A percentile compares a stretch with the other conserved stretches of the same genome.
These are phyloP conservation scores for Hawksworthiomyces lignivorus DNA, from an alignment of 2,329 filamentous ascomycete genomes.

Conservation along the genomic window DNA sequence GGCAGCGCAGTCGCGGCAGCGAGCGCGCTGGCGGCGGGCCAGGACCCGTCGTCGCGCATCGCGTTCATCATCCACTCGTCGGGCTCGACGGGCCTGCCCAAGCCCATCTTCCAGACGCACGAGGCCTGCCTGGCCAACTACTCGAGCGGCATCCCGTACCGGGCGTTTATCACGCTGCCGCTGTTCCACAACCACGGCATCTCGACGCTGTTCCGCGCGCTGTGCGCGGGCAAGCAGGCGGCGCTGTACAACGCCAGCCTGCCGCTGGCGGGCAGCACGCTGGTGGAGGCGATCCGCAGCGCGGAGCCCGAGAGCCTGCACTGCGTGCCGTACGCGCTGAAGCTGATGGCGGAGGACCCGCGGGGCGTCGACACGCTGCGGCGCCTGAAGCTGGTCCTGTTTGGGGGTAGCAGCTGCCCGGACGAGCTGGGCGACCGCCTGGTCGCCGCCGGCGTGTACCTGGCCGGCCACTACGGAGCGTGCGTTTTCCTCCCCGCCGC, in stretches of 20 bases:
- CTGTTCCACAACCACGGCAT: conserved; percentile 54
- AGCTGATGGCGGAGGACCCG: conserved; percentile 51
- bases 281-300: conserved; percentile 35
- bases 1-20: too few relatives aligned
- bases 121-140: conserved; percentile 41
- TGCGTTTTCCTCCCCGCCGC: conserved; percentile 23
- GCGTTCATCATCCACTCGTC: conserved; percentile 28
- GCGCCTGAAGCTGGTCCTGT: conserved; percentile 44
- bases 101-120: conserved; percentile 54
- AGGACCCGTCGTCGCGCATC: too few relatives aligned
- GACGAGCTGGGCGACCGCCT: conserved; percentile 50
- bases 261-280: conserved; percentile 37
- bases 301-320: conserved; percentile 44
- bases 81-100: conserved; percentile 53
- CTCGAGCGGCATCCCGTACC: conserved; percentile 29
- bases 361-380: conserved; percentile 42
- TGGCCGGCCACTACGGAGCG: conserved; percentile 51
- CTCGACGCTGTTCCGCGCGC: conserved; percentile 43
- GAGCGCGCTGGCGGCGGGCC: too few relatives aligned
- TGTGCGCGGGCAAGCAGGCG: conserved; percentile 42
- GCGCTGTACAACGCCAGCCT: conserved; percentile 47
- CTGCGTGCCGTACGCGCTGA: conserved; percentile 56
- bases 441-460: conserved; percentile 43
- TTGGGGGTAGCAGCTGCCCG: conserved; percentile 50
- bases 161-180: conserved; percentile 47